These are phyloP conservation scores for Echium plantagineum DNA, from an alignment of 257 asterid species.

Conservation along the genomic window DNA sequence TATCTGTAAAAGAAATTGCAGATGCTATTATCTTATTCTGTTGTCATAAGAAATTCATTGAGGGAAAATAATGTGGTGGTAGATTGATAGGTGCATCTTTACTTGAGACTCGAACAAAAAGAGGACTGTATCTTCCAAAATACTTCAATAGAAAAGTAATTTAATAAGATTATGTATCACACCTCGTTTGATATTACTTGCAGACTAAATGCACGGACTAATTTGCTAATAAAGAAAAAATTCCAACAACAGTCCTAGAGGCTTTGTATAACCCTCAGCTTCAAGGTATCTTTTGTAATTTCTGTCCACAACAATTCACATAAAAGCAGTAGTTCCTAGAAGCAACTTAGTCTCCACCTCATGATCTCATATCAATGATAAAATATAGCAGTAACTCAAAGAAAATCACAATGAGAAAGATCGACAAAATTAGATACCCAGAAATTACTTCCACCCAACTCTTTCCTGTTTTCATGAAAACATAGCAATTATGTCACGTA, in stretches of 20 bases:
- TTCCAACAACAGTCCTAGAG: neutral
- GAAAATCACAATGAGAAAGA: no score
- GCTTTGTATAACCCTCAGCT: neutral
- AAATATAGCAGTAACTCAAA: no score
- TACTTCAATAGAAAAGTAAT: no score
- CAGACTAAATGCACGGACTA: neutral
- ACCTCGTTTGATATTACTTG: neutral
- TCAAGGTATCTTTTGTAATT: no score
- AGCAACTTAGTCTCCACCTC: neutral
- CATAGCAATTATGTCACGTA: no score
- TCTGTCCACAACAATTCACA: neutral
- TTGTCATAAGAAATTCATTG: no score
- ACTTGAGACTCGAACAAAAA: neutral
- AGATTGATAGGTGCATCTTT: neutral
- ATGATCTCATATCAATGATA: neutral
- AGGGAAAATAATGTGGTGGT: neutral
- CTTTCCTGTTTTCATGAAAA: no score
- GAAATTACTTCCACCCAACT: no score
- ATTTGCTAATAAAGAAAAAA: neutral
- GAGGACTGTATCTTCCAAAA: neutral
- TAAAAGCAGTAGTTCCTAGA: neutral
- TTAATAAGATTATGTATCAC: no score
- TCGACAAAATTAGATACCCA: no score
- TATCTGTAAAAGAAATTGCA: constrained; percentile 18
- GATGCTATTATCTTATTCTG: neutral